These are phyloP conservation scores for Trichoderma semiorbis DNA, from an alignment of 2,329 filamentous ascomycete genomes.

Conservation along the genomic window DNA sequence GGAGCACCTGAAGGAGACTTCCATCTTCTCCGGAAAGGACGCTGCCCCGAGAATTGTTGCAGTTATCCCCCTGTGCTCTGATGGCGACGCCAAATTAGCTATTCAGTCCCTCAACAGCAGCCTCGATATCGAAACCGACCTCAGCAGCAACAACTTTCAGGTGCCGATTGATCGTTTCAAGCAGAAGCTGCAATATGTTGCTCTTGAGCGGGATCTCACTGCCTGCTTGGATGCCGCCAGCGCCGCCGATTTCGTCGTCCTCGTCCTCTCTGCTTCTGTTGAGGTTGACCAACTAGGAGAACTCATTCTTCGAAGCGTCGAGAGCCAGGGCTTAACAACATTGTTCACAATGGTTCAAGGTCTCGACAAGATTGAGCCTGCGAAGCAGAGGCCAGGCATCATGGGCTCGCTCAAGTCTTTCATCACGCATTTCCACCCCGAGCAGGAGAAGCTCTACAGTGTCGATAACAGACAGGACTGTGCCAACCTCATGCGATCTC, in stretches of 20 bases:
- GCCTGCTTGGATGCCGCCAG: constrained; percentile 81
- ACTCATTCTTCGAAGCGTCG: constrained; percentile 77
- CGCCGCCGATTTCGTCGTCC: constrained; percentile 85
- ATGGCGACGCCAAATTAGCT: constrained; percentile 64
- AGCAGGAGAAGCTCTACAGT: constrained; percentile 86
- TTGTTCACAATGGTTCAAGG: constrained; percentile 82
- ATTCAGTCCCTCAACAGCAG: constrained; percentile 71
- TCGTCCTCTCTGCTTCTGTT: constrained; percentile 76
- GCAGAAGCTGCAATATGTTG: constrained; percentile 85
- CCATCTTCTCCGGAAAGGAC: constrained; percentile 80
- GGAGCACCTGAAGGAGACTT: constrained; percentile 74
- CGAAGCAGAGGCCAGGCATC: constrained; percentile 74
- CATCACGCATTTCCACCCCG: constrained; percentile 90
- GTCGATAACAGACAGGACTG: constrained; percentile 87
- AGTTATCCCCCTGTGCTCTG: constrained; percentile 76
- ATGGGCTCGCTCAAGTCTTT: constrained; percentile 83
- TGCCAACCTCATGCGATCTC: constrained; percentile 81
- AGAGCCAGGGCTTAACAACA: constrained; percentile 92
- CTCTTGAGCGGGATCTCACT: constrained; percentile 68
- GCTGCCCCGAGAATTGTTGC: constrained; percentile 86
- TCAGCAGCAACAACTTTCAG: constrained; percentile 57
- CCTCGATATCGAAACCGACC: constrained; percentile 70
- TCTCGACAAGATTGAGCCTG: constrained; percentile 71
- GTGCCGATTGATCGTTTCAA: constrained; percentile 87
- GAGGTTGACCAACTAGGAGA: constrained; percentile 86